A percentile compares a stretch with the other conserved stretches of the same genome.
Conservation (phyloP, 1,284 basidiomycete genomes). For the Chalciporus piperatoides region DNA sequence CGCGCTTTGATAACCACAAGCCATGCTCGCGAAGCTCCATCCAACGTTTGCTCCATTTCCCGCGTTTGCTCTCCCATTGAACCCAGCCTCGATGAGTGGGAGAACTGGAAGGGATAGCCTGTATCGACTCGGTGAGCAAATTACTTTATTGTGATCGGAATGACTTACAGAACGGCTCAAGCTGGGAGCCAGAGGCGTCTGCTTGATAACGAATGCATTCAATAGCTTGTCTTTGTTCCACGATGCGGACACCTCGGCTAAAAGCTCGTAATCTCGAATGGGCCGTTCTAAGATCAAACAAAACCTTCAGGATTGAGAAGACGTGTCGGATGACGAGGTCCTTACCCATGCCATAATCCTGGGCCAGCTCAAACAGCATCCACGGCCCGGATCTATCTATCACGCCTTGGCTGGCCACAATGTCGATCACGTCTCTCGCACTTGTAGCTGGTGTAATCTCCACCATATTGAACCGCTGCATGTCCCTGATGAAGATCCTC, state of each 20-base stretch:
- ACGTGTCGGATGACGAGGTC: slow-evolving; percentile 8
- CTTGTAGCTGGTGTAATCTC: slow-evolving; percentile 58
- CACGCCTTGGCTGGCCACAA: slow-evolving; percentile 59
- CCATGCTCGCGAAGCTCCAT: slow-evolving; percentile 80
- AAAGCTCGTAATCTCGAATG: slow-evolving; percentile 74
- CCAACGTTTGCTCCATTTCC: slow-evolving; percentile 91
- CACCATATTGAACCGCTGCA: slow-evolving; percentile 69
- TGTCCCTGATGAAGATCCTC: slow-evolving; percentile 68
- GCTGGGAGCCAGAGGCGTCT: slow-evolving; percentile 57
- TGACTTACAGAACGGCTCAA: slow-evolving; percentile 57
- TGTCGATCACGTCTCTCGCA: slow-evolving; percentile 62
- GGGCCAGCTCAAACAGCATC: slow-evolving; percentile 78
- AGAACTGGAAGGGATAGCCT: slow-evolving; percentile 70
- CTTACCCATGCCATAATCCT: slow-evolving; percentile 84
- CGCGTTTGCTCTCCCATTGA: slow-evolving; percentile 82
- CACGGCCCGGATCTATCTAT: slow-evolving; percentile 57
- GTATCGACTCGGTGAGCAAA: slow-evolving; percentile 10
- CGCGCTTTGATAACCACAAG: slow-evolving; percentile 82
- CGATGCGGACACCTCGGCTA: slow-evolving; percentile 69
- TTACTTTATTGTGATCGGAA: slow-evolving; percentile 4
- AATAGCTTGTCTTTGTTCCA: slow-evolving; percentile 80
- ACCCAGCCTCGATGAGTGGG: slow-evolving; percentile 72
- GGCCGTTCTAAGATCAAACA: slow-evolving; percentile 65
- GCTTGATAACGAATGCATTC: slow-evolving; percentile 75
- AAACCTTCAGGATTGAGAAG: background rate